Evolutionary conservation across 1,284 basidiomycete genomes (phyloP).

Genomic region (Sporisorium scitamineum): DNA sequence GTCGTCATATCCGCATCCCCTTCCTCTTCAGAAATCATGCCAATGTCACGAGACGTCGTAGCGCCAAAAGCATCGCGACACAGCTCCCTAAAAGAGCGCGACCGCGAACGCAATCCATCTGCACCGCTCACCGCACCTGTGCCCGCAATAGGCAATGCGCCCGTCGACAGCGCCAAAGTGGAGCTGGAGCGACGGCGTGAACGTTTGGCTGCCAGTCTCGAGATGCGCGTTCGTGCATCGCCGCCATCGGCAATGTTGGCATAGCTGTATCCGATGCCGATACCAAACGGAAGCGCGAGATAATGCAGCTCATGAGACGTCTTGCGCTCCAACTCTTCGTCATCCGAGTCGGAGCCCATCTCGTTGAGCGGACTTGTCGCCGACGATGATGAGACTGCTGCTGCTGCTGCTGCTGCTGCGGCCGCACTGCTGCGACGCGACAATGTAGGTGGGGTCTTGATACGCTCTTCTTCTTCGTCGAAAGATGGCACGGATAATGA

Average conservation of each 20-base stretch:
- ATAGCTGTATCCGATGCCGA: slow-evolving; percentile 52
- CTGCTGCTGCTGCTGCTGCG: slow-evolving; percentile 7
- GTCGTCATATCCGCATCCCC: slow-evolving; percentile 25
- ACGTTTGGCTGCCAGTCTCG: slow-evolving; percentile 19
- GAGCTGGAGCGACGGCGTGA: slow-evolving; percentile 17
- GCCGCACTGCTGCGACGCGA: slow-evolving; percentile 46
- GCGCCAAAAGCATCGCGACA: slow-evolving; percentile 34
- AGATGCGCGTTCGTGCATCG: slow-evolving; percentile 26
- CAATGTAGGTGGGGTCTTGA: slow-evolving; percentile 42
- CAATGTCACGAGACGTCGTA: slow-evolving; percentile 19
- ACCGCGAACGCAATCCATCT: slow-evolving; percentile 35
- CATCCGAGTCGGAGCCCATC: slow-evolving; percentile 24
- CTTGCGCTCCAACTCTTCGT: slow-evolving; percentile 31
- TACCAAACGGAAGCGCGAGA: slow-evolving; percentile 43
- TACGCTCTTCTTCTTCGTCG: slow-evolving; percentile 48
- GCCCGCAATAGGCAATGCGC: slow-evolving; percentile 29
- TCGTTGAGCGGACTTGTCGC: slow-evolving; percentile 21
- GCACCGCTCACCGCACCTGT: slow-evolving; percentile 13
- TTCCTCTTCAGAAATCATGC: slow-evolving; percentile 34
- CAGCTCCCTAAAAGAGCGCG: slow-evolving; percentile 44
- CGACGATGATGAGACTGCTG: background rate
- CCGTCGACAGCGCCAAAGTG: slow-evolving; percentile 26
- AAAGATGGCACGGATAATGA: slow-evolving; percentile 21
- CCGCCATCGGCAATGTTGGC: slow-evolving; percentile 31
- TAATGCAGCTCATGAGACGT: slow-evolving; percentile 38